Conservation (phyloP, 345 rosid species). For the Sisymbrium altissimum region DNA sequence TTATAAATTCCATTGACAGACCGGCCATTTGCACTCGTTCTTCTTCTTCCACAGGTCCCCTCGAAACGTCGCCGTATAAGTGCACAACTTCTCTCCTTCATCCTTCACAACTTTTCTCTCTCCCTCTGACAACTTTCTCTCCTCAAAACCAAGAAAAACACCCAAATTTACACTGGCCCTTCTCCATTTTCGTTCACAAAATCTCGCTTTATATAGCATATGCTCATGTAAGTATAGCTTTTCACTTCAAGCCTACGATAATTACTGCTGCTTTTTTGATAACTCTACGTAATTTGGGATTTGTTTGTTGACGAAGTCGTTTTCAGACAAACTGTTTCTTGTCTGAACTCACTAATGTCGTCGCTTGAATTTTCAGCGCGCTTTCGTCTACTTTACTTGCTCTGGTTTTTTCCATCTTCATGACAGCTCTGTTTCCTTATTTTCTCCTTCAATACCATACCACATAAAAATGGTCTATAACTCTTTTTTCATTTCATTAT, state of each 20-base stretch:
- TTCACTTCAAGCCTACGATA: background rate
- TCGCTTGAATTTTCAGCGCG: slow-evolving; percentile 20
- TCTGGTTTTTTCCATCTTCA: background rate
- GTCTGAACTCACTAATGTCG: slow-evolving; percentile 17
- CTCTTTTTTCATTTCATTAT: background rate
- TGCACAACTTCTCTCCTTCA: slow-evolving; percentile 1
- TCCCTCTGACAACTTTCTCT: slow-evolving; percentile 21
- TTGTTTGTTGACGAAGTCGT: slow-evolving; percentile 23
- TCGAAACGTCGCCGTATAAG: slow-evolving; percentile 21
- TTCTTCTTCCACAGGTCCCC: background rate
- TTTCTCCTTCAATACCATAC: slow-evolving; percentile 14
- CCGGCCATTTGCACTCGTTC: slow-evolving; percentile 10
- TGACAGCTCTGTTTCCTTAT: slow-evolving; percentile 28
- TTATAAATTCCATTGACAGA: slow-evolving; percentile 27
- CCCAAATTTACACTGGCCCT: slow-evolving; percentile 27
- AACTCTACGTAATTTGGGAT: background rate
- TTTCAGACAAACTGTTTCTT: slow-evolving; percentile 18
- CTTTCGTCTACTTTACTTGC: slow-evolving; percentile 11
- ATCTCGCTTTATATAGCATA: slow-evolving; percentile 23
- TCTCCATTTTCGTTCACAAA: slow-evolving; percentile 32
- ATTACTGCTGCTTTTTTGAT: background rate
- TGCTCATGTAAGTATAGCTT: slow-evolving; percentile 32
- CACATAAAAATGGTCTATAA: background rate
- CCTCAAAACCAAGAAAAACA: background rate
- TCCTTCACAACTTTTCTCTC: slow-evolving; percentile 6